Evolutionary conservation across 345 rosid genomes (phyloP).

Genomic region (Raphanus sativus): DNA sequence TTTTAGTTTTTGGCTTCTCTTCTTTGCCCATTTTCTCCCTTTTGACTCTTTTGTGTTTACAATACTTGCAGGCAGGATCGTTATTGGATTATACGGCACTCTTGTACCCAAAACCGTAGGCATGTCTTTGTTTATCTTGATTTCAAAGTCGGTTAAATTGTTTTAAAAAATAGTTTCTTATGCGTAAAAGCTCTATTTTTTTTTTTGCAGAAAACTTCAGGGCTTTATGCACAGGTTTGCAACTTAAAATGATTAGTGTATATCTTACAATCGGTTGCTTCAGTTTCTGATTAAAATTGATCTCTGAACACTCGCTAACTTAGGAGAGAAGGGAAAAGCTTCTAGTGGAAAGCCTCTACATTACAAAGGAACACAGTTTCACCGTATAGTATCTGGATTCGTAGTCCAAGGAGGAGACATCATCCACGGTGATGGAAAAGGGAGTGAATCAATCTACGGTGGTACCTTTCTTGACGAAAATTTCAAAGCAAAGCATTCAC

Average conservation of each 20-base stretch:
- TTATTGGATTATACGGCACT: conserved; percentile 87
- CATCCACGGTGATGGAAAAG: conserved; percentile 70
- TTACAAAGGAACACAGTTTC: conserved; percentile 84
- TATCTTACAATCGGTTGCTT: neutral
- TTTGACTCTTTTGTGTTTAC: neutral
- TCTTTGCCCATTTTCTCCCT: neutral
- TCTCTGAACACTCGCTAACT: conserved; percentile 5
- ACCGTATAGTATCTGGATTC: conserved; percentile 92
- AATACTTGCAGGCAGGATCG: conserved; percentile 78
- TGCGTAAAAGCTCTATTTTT: neutral
- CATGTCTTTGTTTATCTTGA: conserved; percentile 41
- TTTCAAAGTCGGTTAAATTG: neutral
- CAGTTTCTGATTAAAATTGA: neutral
- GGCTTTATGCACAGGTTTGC: conserved; percentile 89
- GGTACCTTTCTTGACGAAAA: conserved; percentile 87
- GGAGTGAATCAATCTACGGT: conserved; percentile 76
- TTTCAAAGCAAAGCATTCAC: conserved; percentile 81
- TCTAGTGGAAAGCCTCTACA: conserved; percentile 60
- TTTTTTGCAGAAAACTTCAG: conserved; percentile 86
- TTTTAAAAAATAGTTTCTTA: conserved; percentile 1
- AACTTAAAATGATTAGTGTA: conserved; percentile 15
- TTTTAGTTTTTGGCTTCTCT: no score
- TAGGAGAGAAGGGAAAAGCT: conserved; percentile 74
- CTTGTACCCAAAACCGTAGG: conserved; percentile 95
- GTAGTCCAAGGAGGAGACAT: conserved; percentile 96